Evolutionary conservation across 2,329 filamentous ascomycete species (phyloP).

Genomic region (Geosmithia flava): DNA sequence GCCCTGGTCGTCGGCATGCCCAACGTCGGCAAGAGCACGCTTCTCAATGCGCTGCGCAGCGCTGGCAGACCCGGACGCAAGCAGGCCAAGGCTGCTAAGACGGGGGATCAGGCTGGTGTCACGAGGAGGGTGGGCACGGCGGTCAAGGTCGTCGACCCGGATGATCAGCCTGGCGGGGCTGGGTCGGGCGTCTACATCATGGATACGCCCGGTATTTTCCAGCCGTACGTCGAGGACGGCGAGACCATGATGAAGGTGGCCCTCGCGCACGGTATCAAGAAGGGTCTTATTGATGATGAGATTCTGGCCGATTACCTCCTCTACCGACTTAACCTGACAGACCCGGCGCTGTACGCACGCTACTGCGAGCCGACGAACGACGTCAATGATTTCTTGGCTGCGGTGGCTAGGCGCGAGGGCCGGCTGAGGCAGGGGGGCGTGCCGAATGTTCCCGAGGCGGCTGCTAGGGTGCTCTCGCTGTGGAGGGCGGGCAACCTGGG

Average conservation of each 20-base stretch:
- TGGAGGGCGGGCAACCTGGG: conserved; percentile 73
- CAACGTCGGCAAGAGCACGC: conserved; percentile 88
- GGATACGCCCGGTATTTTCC: conserved; percentile 91
- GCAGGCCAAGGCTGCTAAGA: conserved; percentile 57
- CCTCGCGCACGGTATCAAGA: conserved; percentile 81
- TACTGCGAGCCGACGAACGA: conserved; percentile 73
- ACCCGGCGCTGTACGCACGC: conserved; percentile 47
- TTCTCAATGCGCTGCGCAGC: conserved; percentile 76
- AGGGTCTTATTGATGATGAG: conserved; percentile 66
- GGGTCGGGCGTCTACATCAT: conserved; percentile 65
- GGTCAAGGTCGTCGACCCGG: conserved; percentile 55
- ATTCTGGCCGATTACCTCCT: conserved; percentile 85
- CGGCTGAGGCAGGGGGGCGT: conserved; percentile 61
- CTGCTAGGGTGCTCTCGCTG: conserved; percentile 67
- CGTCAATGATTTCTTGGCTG: conserved; percentile 56
- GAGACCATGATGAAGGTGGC: conserved; percentile 94
- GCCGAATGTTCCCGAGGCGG: conserved; percentile 59
- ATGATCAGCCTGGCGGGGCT: conserved; percentile 24
- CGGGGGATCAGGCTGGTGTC: conserved; percentile 78
- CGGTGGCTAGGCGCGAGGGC: conserved; percentile 62
- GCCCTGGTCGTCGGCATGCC: conserved; percentile 93
- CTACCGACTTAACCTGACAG: conserved; percentile 63
- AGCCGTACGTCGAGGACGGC: conserved; percentile 76
- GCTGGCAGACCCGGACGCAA: conserved; percentile 34
- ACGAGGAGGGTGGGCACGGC: conserved; percentile 75